Conservation (phyloP, 805 yeast genomes). For the Ogataea sp. region DNA sequence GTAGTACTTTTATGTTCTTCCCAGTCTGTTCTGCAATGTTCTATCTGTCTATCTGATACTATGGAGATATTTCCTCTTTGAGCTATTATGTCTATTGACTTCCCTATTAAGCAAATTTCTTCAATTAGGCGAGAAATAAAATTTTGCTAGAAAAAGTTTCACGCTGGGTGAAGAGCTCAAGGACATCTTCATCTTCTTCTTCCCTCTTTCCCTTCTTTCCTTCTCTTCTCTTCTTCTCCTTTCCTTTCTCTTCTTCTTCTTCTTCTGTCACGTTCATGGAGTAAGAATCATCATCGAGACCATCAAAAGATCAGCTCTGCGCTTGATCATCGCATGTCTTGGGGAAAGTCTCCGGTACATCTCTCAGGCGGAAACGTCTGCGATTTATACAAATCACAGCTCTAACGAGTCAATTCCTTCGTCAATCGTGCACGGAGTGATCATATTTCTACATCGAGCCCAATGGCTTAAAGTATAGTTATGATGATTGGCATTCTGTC, state of each 20-base stretch:
- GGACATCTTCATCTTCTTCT: constrained; percentile 1
- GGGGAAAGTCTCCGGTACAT: constrained; percentile 89
- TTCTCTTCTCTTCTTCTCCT: neutral
- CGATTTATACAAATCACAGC: constrained; percentile 13
- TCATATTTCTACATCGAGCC: neutral
- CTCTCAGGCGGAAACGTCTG: constrained; percentile 49
- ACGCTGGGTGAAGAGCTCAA: no score
- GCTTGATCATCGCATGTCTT: constrained; percentile 35
- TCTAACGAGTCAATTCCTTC: constrained; percentile 1
- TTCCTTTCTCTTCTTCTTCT: constrained; percentile 6
- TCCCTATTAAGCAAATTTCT: constrained; percentile 2
- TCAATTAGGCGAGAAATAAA: neutral
- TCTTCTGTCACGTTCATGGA: constrained; percentile 43
- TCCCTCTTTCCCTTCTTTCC: neutral
- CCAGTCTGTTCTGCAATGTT: no score
- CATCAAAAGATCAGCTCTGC: constrained; percentile 32
- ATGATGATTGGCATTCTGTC: constrained; percentile 47
- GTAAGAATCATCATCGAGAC: constrained; percentile 78
- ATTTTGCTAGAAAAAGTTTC: neutral
- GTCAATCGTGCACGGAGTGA: neutral
- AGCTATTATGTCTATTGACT: no score
- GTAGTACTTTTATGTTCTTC: no score
- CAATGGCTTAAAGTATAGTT: constrained; percentile 55
- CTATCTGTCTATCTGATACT: no score
- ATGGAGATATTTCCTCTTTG: neutral